These are phyloP conservation scores for Microcera coccophila DNA, from an alignment of 2,329 filamentous ascomycete genomes.

Conservation along the genomic window DNA sequence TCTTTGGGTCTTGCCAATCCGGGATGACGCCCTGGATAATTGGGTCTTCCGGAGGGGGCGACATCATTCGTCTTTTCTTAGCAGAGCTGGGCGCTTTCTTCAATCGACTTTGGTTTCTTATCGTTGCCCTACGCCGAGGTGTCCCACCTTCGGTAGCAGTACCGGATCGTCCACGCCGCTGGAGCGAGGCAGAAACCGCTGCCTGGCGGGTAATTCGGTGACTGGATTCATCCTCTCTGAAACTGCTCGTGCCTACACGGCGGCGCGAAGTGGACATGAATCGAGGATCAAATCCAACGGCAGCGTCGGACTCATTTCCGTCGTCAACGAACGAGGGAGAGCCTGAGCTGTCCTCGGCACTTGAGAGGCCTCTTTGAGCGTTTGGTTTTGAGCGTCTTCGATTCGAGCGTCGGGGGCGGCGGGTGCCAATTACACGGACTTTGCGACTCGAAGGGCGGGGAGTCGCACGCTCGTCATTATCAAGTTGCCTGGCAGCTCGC, in stretches of 20 bases:
- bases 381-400: too few species aligned
- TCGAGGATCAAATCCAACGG: background rate
- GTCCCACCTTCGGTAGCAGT: background rate
- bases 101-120: conserved; percentile 14
- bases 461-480: conserved; percentile 7
- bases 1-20: conserved; percentile 49
- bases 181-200: conserved; percentile 7
- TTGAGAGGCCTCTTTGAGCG: conserved; percentile 4
- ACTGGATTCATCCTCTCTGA: conserved; percentile 2
- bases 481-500: conserved; percentile 21
- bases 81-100: conserved; percentile 1
- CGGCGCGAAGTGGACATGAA: background rate
- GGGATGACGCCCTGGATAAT: conserved; percentile 37
- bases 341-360: conserved; percentile 10
- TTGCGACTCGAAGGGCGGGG: conserved; percentile 24
- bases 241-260: background rate
- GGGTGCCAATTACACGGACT: too few species aligned
- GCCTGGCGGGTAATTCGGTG: conserved; percentile 15
- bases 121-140: conserved; percentile 5
- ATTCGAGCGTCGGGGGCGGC: too few species aligned
- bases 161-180: background rate
- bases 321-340: conserved; percentile 8
- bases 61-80: conserved; percentile 20
- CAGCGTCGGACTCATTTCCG: background rate
- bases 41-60: conserved; percentile 6